phyloP scores from a whole-genome alignment of 2,329 filamentous ascomycete genomes.

The Macrophomina tecta region DNA sequence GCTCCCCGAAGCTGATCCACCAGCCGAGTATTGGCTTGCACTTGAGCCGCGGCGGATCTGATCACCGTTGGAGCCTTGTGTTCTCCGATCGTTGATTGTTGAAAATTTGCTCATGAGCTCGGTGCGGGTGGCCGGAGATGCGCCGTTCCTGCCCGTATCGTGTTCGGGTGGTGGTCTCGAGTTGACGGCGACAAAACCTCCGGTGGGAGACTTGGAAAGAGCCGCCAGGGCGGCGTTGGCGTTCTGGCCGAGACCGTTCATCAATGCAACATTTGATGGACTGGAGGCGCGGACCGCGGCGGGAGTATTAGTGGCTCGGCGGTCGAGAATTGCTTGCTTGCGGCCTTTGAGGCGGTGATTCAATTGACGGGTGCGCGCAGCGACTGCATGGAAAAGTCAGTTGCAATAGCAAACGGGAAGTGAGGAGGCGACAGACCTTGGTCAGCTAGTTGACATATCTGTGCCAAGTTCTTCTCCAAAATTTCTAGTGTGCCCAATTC shows the following conservation, averaged over 20 bases:
- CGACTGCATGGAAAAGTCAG: conserved; percentile 53
- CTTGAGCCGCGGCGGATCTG: conserved; percentile 40
- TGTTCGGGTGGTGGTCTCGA: conserved; percentile 49
- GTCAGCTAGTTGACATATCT: conserved; percentile 81
- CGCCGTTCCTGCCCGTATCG: conserved; percentile 49
- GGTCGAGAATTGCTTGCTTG: conserved; percentile 72
- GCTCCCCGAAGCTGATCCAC: conserved; percentile 43
- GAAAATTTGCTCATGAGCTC: conserved; percentile 69
- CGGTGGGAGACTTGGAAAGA: conserved; percentile 40
- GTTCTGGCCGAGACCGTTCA: conserved; percentile 45
- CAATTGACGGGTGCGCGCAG: conserved; percentile 75
- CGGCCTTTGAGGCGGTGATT: conserved; percentile 81
- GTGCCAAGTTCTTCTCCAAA: conserved; percentile 75
- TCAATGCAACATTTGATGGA: conserved; percentile 50
- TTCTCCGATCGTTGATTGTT: conserved; percentile 60
- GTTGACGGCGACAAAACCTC: conserved; percentile 67
- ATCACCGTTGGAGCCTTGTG: conserved; percentile 36
- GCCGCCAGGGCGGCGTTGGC: conserved; percentile 40
- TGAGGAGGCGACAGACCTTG: conserved; percentile 57
- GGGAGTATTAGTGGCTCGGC: conserved; percentile 60
- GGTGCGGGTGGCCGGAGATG: conserved; percentile 62
- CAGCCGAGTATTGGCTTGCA: conserved; percentile 37
- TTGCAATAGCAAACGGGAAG: not conserved
- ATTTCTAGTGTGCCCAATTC: conserved; percentile 85
- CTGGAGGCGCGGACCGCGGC: conserved; percentile 44